Evolutionary conservation across 495 filamentous ascomycete genomes (phyloP), one percentile per base, ranked within the genome.

Genomic region (Tuber aestivum): DNA sequence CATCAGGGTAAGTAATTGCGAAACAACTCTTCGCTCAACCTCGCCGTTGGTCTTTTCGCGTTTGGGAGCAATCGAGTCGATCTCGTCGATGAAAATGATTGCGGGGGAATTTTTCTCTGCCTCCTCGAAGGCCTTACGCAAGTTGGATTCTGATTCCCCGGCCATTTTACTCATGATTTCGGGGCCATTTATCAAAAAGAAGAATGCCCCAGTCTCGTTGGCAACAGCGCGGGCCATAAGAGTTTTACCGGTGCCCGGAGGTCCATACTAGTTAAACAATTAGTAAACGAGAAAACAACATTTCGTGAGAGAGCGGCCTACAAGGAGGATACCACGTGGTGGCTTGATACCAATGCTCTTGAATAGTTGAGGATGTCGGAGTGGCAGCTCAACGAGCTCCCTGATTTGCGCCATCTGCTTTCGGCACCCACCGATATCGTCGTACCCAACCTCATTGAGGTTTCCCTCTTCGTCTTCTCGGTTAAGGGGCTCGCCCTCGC

Each of bases 121-220:
- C 87, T 99, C 95, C 84, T 99, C 95, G 81, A 99, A 99, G 20
- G 95, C 95, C 86, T 97, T 97, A 79, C 95, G 91, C 70, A 99
- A 86, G 85, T 99, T 99, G 68, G 94, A 97, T 85, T 98, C 95
- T 71, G 95, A 98, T 84, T 98, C 95, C 88, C 95, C 95, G 45
- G 95, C 95, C 95, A 98, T 98, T 89, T 98, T 98, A 69, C 94
- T 97, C 95, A 98, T 98, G 87, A 98, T 97, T 85, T 98, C 95
- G 42, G 95, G 95, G 27, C 81, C 95, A 86, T 98, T 98, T 89
- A 98, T 98, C 44, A 99, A 86, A 90, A 99, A 99, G 88, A 99
- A 99, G 87, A 99, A 99, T 32, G 94, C 94, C 81, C 95, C 95
- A 44, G 95, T 99, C 87, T 99, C 95, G 85, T 99, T 99, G 85